Conservation (phyloP, 2,329 filamentous ascomycete species). For the Shiraia bambusicola region DNA sequence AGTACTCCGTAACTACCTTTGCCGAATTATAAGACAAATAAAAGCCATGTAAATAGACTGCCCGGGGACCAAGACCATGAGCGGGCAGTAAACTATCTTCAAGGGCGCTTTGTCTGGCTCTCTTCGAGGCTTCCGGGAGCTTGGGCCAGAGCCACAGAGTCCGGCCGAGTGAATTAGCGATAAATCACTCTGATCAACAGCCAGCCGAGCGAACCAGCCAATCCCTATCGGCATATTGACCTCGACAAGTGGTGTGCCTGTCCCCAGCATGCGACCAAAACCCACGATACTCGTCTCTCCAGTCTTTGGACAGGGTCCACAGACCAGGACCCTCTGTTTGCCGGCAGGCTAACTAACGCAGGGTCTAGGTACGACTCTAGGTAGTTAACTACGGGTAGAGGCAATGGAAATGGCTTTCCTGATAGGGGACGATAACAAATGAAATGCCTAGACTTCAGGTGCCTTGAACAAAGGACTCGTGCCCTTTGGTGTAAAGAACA, state of each 20-base stretch:
- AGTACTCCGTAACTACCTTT: no score
- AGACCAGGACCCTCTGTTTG: conserved; percentile 9
- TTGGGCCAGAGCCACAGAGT: conserved; percentile 10
- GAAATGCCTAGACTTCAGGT: background rate
- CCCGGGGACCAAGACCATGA: background rate
- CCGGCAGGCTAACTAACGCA: conserved; percentile 1
- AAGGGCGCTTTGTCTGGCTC: conserved; percentile 14
- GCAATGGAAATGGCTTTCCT: background rate
- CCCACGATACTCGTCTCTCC: background rate
- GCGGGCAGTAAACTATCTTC: conserved; percentile 7
- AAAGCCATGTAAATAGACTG: conserved; percentile 2
- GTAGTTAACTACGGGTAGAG: no score
- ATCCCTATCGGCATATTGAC: conserved; percentile 1
- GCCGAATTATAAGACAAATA: background rate
- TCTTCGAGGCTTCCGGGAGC: conserved; percentile 7
- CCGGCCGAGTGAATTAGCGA: conserved; percentile 22
- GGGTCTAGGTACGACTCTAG: conserved; percentile 7
- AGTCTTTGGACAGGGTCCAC: conserved; percentile 10
- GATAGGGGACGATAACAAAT: no score
- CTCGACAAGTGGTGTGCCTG: conserved; percentile 3
- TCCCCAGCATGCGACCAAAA: background rate
- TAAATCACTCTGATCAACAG: conserved; percentile 25
- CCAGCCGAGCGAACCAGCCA: conserved; percentile 12
- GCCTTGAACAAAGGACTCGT: background rate
- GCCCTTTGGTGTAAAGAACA: background rate